Percentiles rank a stretch among this genome's conserved stretches.
Conservation (phyloP, 2,329 filamentous ascomycete genomes). For the Paecilomyces formosus region DNA sequence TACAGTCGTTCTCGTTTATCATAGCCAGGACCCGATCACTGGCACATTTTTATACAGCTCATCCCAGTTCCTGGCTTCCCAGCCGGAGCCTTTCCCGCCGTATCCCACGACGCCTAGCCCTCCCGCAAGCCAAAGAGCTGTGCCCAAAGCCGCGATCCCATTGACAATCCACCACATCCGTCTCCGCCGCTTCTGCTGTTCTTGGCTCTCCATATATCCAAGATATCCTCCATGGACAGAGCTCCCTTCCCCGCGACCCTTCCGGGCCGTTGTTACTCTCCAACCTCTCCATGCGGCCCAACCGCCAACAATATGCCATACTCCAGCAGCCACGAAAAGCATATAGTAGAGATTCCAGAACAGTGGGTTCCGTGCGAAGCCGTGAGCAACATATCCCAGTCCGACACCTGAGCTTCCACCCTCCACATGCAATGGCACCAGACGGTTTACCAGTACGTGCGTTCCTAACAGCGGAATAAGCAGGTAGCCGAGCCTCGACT, state of each 20-base stretch:
- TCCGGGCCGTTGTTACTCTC: constrained; percentile 33
- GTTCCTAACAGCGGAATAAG: constrained; percentile 58
- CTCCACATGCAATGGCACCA: constrained; percentile 66
- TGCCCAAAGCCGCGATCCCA: constrained; percentile 49
- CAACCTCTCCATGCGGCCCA: constrained; percentile 70
- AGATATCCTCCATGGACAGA: constrained; percentile 25
- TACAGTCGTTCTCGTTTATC: constrained; percentile 6
- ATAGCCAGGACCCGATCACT: constrained; percentile 47
- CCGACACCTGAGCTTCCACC: constrained; percentile 83
- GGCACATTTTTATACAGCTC: constrained; percentile 59
- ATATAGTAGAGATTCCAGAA: constrained; percentile 63
- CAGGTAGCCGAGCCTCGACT: constrained; percentile 64
- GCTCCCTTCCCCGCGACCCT: constrained; percentile 17
- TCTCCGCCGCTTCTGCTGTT: constrained; percentile 47
- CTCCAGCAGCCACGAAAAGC: constrained; percentile 59
- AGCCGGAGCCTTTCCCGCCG: constrained; percentile 63
- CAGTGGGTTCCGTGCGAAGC: constrained; percentile 64
- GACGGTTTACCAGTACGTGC: constrained; percentile 69
- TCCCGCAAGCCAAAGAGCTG: constrained; percentile 71
- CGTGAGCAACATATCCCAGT: constrained; percentile 75
- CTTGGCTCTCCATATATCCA: constrained; percentile 42
- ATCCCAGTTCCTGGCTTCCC: constrained; percentile 76
- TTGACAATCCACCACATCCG: constrained; percentile 67
- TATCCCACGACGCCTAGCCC: constrained; percentile 70
- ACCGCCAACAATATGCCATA: constrained; percentile 77